phyloP scores from a whole-genome alignment of 2,329 filamentous ascomycete genomes.

The Cercospora beticola region DNA sequence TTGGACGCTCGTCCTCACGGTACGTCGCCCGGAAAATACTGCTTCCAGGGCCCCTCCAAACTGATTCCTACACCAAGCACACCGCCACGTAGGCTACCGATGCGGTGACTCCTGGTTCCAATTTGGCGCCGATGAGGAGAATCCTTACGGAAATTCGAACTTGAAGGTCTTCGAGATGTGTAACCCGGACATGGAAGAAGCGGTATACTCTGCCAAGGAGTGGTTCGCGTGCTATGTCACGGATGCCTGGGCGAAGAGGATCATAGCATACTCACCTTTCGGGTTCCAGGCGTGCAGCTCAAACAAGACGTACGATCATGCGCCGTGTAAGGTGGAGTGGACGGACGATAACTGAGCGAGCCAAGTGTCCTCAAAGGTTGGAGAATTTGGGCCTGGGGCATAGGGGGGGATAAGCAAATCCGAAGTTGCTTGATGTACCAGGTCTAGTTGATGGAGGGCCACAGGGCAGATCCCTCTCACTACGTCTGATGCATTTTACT shows the following conservation, averaged over 20 bases:
- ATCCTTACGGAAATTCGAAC: neutral
- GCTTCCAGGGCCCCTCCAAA: neutral
- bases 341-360: neutral
- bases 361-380: neutral
- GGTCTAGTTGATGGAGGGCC: neutral
- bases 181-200: neutral
- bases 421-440: neutral
- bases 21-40: fast-evolving
- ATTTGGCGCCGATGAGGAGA: neutral
- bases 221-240: neutral
- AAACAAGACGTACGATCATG: neutral
- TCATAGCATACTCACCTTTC: neutral
- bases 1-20: neutral
- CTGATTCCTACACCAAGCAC: neutral
- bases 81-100: neutral
- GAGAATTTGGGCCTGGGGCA: neutral
- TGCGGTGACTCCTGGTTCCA: neutral
- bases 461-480: neutral
- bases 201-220: neutral
- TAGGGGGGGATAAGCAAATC: neutral
- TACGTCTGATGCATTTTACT: too few relatives aligned
- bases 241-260: neutral
- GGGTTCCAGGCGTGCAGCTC: neutral
- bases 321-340: neutral
- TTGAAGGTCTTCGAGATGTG: neutral